Percentiles rank a stretch among this genome's conserved stretches.
phyloP scores from a whole-genome alignment of 352 stramenopile genomes.

The Globisporangium spiculum region DNA sequence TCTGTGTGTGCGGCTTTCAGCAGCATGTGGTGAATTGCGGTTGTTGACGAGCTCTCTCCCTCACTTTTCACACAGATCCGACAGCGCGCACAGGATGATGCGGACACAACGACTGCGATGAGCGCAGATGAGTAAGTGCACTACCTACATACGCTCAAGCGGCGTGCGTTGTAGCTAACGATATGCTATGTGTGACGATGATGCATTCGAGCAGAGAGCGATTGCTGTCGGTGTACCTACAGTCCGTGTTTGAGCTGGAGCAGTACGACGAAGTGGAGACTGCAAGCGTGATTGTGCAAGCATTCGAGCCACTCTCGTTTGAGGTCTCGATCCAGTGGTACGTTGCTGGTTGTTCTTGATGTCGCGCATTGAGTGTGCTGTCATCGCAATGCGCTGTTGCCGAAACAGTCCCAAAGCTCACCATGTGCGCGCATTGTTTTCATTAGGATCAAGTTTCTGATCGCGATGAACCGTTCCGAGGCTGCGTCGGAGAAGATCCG shows the following conservation, averaged over 20 bases:
- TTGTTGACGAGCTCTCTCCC: conserved; percentile 1
- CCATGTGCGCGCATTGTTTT: neutral
- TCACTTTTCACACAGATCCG: neutral
- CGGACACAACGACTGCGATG: neutral
- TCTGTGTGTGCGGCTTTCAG: neutral
- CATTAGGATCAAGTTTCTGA: conserved; percentile 54
- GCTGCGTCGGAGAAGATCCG: conserved; percentile 31
- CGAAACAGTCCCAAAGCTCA: neutral
- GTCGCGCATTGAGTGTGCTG: neutral
- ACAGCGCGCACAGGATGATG: conserved; percentile 10
- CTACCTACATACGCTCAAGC: conserved; percentile 10
- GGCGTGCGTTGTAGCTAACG: neutral
- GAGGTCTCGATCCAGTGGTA: conserved; percentile 45
- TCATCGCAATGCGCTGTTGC: neutral
- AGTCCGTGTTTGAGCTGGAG: conserved; percentile 61
- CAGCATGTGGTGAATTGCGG: neutral
- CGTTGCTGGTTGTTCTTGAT: conserved; percentile 8
- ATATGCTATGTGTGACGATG: neutral
- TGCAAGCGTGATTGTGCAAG: conserved; percentile 31
- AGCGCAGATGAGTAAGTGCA: conserved; percentile 10
- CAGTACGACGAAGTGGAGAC: conserved; percentile 55
- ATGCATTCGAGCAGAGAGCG: conserved; percentile 37
- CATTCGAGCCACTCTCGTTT: conserved; percentile 43
- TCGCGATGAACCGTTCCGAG: conserved; percentile 49
- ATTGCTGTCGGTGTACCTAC: conserved; percentile 62